These are phyloP conservation scores for Trichoderma sp. DNA, from an alignment of 2,329 filamentous ascomycete genomes.

Conservation along the genomic window DNA sequence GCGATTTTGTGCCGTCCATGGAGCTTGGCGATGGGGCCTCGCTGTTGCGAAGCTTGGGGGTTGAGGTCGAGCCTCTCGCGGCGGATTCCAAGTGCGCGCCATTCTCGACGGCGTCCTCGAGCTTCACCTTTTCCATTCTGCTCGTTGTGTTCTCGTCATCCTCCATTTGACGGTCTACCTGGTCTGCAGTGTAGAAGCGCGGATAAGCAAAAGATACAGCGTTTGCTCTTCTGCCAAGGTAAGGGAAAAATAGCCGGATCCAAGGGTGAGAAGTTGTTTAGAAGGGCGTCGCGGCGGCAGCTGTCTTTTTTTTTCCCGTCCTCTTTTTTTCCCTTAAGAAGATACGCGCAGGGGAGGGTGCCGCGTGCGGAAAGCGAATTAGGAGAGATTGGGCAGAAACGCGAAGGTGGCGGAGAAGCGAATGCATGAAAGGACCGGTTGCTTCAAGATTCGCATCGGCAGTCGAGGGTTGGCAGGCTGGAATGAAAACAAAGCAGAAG, in stretches of 20 bases:
- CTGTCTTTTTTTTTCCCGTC: neutral
- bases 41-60: slow-evolving; percentile 38
- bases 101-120: slow-evolving; percentile 47
- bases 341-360: slow-evolving; percentile 26
- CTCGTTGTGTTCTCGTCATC: slow-evolving; percentile 47
- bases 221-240: slow-evolving; percentile 1
- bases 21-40: slow-evolving; percentile 46
- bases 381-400: slow-evolving; percentile 24
- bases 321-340: neutral
- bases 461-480: slow-evolving; percentile 7
- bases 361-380: slow-evolving; percentile 19
- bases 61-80: slow-evolving; percentile 45
- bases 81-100: slow-evolving; percentile 48
- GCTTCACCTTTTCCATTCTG: slow-evolving; percentile 51
- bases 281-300: slow-evolving; percentile 25
- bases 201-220: neutral
- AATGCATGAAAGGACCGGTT: slow-evolving; percentile 27
- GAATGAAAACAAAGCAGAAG: slow-evolving; percentile 24
- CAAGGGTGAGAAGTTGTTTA: slow-evolving; percentile 5
- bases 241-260: neutral
- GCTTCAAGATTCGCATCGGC: slow-evolving; percentile 34
- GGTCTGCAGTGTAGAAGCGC: slow-evolving; percentile 2
- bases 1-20: slow-evolving; percentile 51
- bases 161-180: slow-evolving; percentile 42
- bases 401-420: slow-evolving; percentile 9